These are phyloP conservation scores for Aspergillus haitiensis DNA, from an alignment of 495 filamentous ascomycete genomes.

Conservation along the genomic window DNA sequence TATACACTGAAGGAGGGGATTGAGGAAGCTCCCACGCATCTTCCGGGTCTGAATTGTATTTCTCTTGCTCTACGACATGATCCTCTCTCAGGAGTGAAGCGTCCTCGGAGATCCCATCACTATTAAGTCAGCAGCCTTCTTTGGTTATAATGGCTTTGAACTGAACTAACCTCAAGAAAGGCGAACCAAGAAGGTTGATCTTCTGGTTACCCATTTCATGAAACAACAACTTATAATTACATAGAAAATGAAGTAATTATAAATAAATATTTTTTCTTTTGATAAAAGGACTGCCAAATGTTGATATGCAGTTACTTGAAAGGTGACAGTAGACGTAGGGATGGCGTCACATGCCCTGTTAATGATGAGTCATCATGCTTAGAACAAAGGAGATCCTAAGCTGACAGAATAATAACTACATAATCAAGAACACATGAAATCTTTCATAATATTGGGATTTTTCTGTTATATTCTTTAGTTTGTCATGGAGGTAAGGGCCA, in stretches of 20 bases:
- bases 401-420: too few relatives aligned
- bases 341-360: background rate
- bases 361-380: background rate
- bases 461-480: too few relatives aligned
- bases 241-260: background rate
- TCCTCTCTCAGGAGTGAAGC: slow-evolving; percentile 9
- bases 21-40: background rate
- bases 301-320: too few relatives aligned
- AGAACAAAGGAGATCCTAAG: too few relatives aligned
- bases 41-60: background rate
- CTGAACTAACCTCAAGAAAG: slow-evolving; percentile 20
- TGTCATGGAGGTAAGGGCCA: too few relatives aligned
- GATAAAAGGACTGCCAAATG: too few relatives aligned
- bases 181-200: slow-evolving; percentile 10
- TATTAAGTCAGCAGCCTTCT: slow-evolving; percentile 7
- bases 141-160: background rate
- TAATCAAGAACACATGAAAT: too few relatives aligned
- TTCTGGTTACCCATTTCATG: slow-evolving; percentile 18
- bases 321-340: too few relatives aligned
- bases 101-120: slow-evolving; percentile 15
- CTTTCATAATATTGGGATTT: too few relatives aligned
- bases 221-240: background rate
- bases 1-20: background rate
- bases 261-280: too few relatives aligned
- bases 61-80: slow-evolving; percentile 4